Evolutionary conservation across 1,139 yeast genomes (phyloP).

Genomic region (Starmera stellimalicola): DNA sequence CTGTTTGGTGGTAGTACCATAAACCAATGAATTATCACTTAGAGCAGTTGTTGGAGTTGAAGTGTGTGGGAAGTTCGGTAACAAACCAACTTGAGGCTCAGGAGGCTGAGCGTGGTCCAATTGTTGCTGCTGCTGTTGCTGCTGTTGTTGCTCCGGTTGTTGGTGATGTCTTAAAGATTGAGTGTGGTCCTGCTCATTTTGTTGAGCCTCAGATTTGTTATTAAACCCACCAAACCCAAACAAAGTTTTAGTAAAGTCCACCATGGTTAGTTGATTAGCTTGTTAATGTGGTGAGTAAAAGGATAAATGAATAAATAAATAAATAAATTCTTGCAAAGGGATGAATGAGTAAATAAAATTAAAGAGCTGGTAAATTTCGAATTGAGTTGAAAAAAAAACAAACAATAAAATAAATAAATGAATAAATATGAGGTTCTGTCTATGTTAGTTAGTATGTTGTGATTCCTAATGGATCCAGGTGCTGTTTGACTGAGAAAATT

Average conservation of each 20-base stretch:
- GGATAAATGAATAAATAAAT: too few relatives aligned
- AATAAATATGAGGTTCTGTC: too few relatives aligned
- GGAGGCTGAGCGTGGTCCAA: conserved; percentile 1
- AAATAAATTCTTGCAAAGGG: too few relatives aligned
- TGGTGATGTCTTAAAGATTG: background rate
- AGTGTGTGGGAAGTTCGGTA: conserved; percentile 27
- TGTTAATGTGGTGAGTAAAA: background rate
- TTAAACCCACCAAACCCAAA: conserved; percentile 47
- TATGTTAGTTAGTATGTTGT: too few relatives aligned
- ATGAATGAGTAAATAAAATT: too few relatives aligned
- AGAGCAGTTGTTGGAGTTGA: conserved; percentile 61
- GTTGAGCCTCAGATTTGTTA: conserved; percentile 11
- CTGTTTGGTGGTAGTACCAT: conserved; percentile 57
- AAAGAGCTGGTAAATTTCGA: too few relatives aligned
- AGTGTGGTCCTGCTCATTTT: background rate
- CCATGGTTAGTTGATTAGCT: conserved; percentile 29
- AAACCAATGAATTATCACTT: conserved; percentile 50
- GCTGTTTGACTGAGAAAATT: too few relatives aligned
- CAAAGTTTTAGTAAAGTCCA: conserved; percentile 53
- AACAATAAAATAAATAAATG: too few relatives aligned
- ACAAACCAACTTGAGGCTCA: conserved; percentile 13
- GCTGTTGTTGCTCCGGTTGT: conserved; percentile 2
- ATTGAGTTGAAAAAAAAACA: too few relatives aligned
- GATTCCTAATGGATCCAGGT: too few relatives aligned
- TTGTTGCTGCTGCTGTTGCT: conserved; percentile 5